phyloP scores from a whole-genome alignment of 2,329 filamentous ascomycete species.

The Aspergillus aculeatinus region DNA sequence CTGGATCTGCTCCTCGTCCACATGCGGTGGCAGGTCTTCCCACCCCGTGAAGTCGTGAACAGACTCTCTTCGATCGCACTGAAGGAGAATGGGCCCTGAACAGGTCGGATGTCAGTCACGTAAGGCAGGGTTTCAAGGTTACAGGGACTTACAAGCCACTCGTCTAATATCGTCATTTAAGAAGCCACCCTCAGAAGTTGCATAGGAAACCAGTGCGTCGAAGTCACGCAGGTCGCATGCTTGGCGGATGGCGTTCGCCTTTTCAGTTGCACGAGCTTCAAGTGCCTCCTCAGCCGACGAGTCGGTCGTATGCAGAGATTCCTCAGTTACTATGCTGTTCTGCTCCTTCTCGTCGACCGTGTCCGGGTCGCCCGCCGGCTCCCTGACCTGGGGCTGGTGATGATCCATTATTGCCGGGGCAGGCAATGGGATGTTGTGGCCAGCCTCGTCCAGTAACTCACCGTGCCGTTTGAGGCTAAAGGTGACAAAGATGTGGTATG shows the following conservation, averaged over 20 bases:
- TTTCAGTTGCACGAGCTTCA: constrained; percentile 21
- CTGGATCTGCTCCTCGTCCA: constrained; percentile 85
- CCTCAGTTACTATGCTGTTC: not conserved
- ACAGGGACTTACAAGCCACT: constrained; percentile 67
- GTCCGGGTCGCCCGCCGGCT: not conserved
- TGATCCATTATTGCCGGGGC: not conserved
- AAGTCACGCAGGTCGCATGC: constrained; percentile 63
- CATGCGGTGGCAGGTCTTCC: constrained; percentile 69
- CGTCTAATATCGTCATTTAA: constrained; percentile 67
- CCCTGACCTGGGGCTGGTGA: not conserved
- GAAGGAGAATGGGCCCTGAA: constrained; percentile 52
- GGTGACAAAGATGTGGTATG: not conserved
- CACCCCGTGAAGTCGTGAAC: constrained; percentile 45
- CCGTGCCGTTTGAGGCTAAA: not conserved
- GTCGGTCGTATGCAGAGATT: constrained; percentile 3
- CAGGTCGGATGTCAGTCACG: constrained; percentile 16
- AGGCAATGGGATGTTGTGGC: not conserved
- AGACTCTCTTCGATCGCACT: constrained; percentile 29
- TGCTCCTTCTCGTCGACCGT: not conserved
- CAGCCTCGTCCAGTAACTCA: not conserved
- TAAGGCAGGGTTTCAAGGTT: not conserved
- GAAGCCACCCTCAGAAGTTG: constrained; percentile 65
- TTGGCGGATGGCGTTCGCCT: constrained; percentile 54
- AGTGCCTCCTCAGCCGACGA: constrained; percentile 2
- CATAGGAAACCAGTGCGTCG: constrained; percentile 56